phyloP scores from a whole-genome alignment of 495 filamentous ascomycete species.

The Penicillium steckii region DNA sequence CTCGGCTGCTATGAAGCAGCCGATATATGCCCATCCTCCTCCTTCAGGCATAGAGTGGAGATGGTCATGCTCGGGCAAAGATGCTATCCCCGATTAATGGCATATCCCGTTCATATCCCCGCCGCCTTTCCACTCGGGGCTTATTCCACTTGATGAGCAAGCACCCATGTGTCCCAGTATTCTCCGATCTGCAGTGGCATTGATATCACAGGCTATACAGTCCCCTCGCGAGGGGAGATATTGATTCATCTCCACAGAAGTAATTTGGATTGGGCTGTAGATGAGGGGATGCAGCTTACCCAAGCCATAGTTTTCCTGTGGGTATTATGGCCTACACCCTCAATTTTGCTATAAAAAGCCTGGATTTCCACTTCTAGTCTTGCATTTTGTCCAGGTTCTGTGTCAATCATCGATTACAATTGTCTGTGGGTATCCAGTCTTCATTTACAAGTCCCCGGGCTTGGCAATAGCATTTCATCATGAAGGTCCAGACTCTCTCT shows the following conservation, averaged over 20 bases:
- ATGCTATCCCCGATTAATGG: background rate
- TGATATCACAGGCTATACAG: background rate
- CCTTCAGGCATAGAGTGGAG: background rate
- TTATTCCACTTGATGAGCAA: no score
- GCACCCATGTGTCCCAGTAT: no score
- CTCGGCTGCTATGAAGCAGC: no score
- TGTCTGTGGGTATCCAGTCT: no score
- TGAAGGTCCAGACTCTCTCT: conserved; percentile 14
- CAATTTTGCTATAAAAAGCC: background rate
- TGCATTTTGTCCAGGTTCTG: no score
- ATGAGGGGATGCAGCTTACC: background rate
- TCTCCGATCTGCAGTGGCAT: no score
- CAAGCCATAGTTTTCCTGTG: background rate
- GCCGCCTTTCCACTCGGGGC: background rate
- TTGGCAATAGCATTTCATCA: background rate
- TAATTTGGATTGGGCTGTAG: background rate
- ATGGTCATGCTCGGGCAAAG: background rate
- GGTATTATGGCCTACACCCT: no score
- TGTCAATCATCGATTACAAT: no score
- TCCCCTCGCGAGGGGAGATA: background rate
- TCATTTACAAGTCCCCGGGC: background rate
- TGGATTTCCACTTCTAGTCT: background rate
- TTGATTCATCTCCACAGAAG: conserved; percentile 11
- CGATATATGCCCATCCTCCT: background rate
- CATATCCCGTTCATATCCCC: background rate